These are phyloP conservation scores for Poa pratensis DNA, from an alignment of 176 grass and related monocot species.

Conservation along the genomic window DNA sequence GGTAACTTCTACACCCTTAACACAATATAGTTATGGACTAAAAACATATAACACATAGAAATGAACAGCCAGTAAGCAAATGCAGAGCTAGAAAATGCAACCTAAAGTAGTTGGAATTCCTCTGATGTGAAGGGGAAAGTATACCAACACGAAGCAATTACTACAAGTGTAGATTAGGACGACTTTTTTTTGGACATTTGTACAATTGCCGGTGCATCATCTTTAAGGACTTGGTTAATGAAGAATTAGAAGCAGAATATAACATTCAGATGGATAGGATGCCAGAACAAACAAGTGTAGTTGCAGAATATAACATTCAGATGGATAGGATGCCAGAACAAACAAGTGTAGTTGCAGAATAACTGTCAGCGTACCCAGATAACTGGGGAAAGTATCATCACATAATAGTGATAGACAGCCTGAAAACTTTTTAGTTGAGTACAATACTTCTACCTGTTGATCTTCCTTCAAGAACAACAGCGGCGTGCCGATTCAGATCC, in stretches of 20 bases:
- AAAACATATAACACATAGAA: not conserved
- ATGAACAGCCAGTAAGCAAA: conserved; percentile 10
- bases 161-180: conserved; percentile 19
- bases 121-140: not conserved
- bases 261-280: not conserved
- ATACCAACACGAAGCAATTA: conserved; percentile 16
- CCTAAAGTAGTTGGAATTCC: conserved; percentile 9
- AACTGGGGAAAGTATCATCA: conserved; percentile 10
- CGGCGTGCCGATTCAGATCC: conserved; percentile 92
- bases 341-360: not conserved
- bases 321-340: conserved; percentile 11
- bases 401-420: conserved; percentile 32
- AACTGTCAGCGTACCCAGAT: not conserved
- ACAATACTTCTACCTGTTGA: conserved; percentile 60
- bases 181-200: not conserved
- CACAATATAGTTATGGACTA: conserved; percentile 21
- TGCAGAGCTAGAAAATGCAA: conserved; percentile 28
- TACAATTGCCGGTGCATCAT: not conserved
- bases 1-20: not conserved
- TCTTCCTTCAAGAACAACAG: conserved; percentile 98
- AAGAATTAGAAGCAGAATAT: conserved; percentile 23
- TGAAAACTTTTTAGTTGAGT: not conserved
- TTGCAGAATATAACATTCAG: conserved; percentile 12
- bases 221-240: not conserved
- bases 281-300: conserved; percentile 10